Conservation (phyloP, 352 stramenopile species). For the Pelagophyceae sp. region DNA sequence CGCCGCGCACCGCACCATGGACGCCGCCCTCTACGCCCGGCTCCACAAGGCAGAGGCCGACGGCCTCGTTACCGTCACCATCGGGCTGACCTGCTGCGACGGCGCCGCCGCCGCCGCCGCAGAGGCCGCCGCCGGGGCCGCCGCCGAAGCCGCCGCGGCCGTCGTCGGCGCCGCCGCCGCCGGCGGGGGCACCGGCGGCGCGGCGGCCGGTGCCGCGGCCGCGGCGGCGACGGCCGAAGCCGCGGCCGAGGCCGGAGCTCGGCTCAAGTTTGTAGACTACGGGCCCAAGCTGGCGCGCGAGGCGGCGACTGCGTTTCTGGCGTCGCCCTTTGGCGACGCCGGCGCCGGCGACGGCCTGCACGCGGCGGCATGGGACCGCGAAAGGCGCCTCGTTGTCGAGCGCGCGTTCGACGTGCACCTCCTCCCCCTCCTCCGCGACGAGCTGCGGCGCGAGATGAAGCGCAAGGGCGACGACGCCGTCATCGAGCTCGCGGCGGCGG, state of each 20-base stretch:
- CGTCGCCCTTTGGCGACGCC: neutral
- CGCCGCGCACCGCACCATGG: neutral
- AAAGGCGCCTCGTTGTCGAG: conserved; percentile 44
- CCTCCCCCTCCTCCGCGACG: conserved; percentile 53
- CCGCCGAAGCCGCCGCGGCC: too few species aligned
- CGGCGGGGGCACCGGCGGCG: too few species aligned
- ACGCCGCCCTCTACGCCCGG: neutral
- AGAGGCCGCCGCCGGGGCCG: too few species aligned
- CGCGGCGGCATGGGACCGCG: neutral
- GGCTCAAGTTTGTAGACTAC: too few species aligned
- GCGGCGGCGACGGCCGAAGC: too few species aligned
- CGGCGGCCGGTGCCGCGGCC: too few species aligned
- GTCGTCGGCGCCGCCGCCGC: too few species aligned
- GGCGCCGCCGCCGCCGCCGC: too few species aligned
- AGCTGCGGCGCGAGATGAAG: conserved; percentile 50
- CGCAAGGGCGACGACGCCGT: conserved; percentile 43
- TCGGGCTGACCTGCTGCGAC: too few species aligned
- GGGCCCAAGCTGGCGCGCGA: neutral
- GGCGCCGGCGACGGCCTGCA: neutral
- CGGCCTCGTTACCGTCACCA: conserved; percentile 17
- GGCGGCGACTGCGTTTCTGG: neutral
- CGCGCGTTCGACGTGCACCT: conserved; percentile 50
- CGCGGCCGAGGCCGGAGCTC: too few species aligned
- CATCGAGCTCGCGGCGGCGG: conserved; percentile 43
- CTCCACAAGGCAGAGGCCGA: neutral